Conservation (phyloP, 345 rosid genomes). For the Acer saccharum region DNA sequence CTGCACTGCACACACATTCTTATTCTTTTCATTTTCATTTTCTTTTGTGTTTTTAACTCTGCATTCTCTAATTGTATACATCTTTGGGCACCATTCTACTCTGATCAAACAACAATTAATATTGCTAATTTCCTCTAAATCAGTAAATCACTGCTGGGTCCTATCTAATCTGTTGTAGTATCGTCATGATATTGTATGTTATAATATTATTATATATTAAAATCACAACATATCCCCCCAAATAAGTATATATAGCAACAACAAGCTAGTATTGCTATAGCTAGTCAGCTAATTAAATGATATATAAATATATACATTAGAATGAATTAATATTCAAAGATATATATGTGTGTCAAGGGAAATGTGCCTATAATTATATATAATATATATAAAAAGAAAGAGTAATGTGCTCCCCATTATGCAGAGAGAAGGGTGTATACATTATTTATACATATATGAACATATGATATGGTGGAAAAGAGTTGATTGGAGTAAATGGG, state of each 20-base stretch:
- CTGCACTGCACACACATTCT: conserved; percentile 27
- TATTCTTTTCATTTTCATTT: conserved; percentile 26
- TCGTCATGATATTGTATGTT: too few species aligned
- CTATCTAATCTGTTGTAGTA: background rate
- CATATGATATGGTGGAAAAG: background rate
- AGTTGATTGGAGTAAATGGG: conserved; percentile 34
- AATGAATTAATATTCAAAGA: too few species aligned
- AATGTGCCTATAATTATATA: conserved; percentile 12
- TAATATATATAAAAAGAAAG: background rate
- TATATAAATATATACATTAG: too few species aligned
- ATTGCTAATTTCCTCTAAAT: background rate
- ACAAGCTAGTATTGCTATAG: too few species aligned
- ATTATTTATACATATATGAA: background rate
- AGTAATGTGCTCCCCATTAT: conserved; percentile 13
- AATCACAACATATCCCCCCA: too few species aligned
- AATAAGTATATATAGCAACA: too few species aligned
- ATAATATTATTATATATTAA: too few species aligned
- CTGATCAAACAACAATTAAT: background rate
- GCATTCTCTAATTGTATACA: background rate
- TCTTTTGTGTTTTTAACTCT: conserved; percentile 6
- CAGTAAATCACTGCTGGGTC: background rate
- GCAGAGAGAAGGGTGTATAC: background rate
- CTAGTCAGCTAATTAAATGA: too few species aligned
- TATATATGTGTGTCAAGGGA: background rate
- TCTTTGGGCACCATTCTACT: background rate